These are phyloP conservation scores for Zygoascus hellenicus DNA, from an alignment of 1,139 yeast genomes.

Conservation along the genomic window DNA sequence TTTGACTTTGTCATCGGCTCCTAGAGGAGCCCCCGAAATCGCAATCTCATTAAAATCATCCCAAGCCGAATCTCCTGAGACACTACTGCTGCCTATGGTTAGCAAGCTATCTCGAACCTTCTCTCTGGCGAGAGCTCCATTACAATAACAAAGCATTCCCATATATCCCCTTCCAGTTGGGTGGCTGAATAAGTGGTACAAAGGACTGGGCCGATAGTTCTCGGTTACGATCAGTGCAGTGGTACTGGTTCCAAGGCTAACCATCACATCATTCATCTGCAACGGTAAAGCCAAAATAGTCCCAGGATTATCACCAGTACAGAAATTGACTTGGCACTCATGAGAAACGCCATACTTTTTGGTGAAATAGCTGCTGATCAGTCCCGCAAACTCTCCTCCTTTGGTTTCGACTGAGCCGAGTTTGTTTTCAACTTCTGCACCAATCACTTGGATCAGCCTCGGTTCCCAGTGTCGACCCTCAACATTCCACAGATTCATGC, in stretches of 20 bases:
- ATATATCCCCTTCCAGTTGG: constrained; percentile 73
- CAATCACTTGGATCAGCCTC: constrained; percentile 41
- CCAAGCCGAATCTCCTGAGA: constrained; percentile 43
- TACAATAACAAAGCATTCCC: constrained; percentile 95
- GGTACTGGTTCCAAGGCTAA: constrained; percentile 86
- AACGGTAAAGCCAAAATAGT: constrained; percentile 81
- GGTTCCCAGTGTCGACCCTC: constrained; percentile 47
- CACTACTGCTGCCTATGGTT: constrained; percentile 29
- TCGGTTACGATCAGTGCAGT: constrained; percentile 79
- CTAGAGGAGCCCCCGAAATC: constrained; percentile 11
- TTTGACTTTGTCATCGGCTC: constrained; percentile 29
- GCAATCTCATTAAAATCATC: constrained; percentile 50
- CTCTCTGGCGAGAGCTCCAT: constrained; percentile 86
- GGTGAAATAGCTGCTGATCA: constrained; percentile 54
- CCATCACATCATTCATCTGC: constrained; percentile 65
- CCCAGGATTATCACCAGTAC: constrained; percentile 90
- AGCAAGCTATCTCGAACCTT: constrained; percentile 56
- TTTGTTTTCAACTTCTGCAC: constrained; percentile 31
- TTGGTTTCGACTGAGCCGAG: constrained; percentile 44
- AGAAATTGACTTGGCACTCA: constrained; percentile 53
- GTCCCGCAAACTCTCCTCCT: constrained; percentile 36
- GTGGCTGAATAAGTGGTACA: constrained; percentile 79
- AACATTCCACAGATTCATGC: constrained; percentile 81
- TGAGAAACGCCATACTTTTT: constrained; percentile 54
- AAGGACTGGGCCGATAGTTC: constrained; percentile 69